Base-by-base conservation (phyloP, 495 filamentous ascomycete species). In the Lepraria neglecta region DNA sequence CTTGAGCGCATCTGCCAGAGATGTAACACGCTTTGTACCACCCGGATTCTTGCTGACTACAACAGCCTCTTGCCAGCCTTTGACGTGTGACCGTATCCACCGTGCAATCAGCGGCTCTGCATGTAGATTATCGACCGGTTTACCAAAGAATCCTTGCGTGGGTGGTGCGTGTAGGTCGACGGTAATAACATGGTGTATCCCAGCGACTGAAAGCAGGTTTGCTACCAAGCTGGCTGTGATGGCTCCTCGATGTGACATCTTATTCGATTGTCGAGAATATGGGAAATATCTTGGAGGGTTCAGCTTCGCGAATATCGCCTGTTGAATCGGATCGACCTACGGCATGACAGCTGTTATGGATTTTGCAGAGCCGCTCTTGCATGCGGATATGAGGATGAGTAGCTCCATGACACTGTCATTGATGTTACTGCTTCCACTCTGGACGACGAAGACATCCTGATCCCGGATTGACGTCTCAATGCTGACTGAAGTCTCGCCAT, bases 391-490 rank as follows among this genome's bases (percentile, higher is more conserved):
- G 87, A 98, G 92, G 74, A 98, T 97, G 68, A 97, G 83, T 61
- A 98, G 80, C 79, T 98, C 94, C 89, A 98, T 96, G 69, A 98
- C 88, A 65, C 89, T 92, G 75, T 98, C 95, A 76, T 98, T 98
- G 80, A 96, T 95, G 82, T 89, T 92, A 68, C 82, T 79, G 74
- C 95, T 97, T 58, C 94, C 94, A 66, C 92, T 97, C 80, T 98
- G 94, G 19, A 98, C 88, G 70, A 98, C 91, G 75, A 97, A 98
- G 60, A 98, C 91, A 82, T 98, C 92, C 72, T 98, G 94, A 69
- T 98, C 92, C 58, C 94, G 87, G 55, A 98, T 89, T 56, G 92
- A 97, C 46, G 88, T 90, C 71, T 90, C 80, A 69, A 98, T 92
- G 72, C 90, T 87, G 68, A 98, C 95, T 65, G 88, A 91, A 42